A percentile compares a stretch with the other conserved stretches of the same genome.
These are phyloP conservation scores for Alternaria arbusti DNA, from an alignment of 2,329 filamentous ascomycete species.

Conservation along the genomic window DNA sequence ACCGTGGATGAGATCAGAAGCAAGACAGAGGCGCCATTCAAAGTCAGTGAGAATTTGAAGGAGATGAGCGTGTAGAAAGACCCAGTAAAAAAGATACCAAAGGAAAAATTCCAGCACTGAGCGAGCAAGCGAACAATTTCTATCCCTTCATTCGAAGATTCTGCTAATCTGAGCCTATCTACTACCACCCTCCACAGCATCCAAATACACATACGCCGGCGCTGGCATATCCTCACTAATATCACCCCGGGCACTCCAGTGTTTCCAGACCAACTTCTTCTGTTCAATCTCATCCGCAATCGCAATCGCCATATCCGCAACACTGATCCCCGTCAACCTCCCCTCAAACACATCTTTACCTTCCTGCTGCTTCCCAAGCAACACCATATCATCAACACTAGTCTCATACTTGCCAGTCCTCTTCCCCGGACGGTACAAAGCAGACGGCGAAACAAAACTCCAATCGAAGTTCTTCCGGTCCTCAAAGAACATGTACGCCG, in stretches of 20 bases:
- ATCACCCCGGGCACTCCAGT: slow-evolving; percentile 43
- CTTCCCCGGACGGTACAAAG: slow-evolving; percentile 43
- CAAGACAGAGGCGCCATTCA: slow-evolving; percentile 88
- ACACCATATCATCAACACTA: slow-evolving; percentile 41
- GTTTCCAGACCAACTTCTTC: slow-evolving; percentile 35
- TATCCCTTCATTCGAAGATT: rapidly evolving
- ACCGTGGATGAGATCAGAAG: slow-evolving; percentile 85
- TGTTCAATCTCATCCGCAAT: slow-evolving; percentile 45
- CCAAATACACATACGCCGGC: slow-evolving; percentile 33
- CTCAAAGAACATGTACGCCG: slow-evolving; percentile 48
- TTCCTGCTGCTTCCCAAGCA: slow-evolving; percentile 30
- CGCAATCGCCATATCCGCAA: slow-evolving; percentile 43
- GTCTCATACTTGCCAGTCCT: slow-evolving; percentile 43
- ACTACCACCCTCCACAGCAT: slow-evolving; percentile 25
- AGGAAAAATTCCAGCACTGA: background rate
- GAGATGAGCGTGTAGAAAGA: slow-evolving; percentile 63
- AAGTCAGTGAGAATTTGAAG: slow-evolving; percentile 78
- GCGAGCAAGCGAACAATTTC: background rate
- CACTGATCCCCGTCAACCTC: slow-evolving; percentile 42
- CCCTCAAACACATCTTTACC: slow-evolving; percentile 37
- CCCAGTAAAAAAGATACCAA: background rate
- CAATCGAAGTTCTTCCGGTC: slow-evolving; percentile 42
- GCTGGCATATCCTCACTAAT: slow-evolving; percentile 36
- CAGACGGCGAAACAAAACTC: slow-evolving; percentile 43
- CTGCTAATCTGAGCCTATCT: background rate